These are phyloP conservation scores for Leccinellum albellum DNA, from an alignment of 768 basidiomycete species.

Conservation along the genomic window DNA sequence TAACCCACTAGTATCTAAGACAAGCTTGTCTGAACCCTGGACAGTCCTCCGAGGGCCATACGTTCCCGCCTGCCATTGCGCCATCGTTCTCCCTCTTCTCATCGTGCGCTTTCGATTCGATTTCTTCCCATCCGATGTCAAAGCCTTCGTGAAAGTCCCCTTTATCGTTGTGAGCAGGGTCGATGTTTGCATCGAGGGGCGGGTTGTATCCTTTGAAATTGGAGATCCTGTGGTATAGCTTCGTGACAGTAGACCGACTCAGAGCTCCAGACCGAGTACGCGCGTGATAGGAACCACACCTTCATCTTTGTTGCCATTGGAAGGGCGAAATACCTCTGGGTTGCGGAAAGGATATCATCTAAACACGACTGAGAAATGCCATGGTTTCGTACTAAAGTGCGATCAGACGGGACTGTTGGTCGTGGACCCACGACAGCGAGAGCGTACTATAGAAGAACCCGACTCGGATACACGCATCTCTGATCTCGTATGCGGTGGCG, in stretches of 20 bases:
- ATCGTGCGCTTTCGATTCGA: constrained; percentile 27
- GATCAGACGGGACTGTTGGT: not conserved
- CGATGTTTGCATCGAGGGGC: constrained; percentile 67
- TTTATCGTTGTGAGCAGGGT: constrained; percentile 56
- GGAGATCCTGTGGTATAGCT: constrained; percentile 67
- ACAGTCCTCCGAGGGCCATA: constrained; percentile 68
- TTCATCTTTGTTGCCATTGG: constrained; percentile 62
- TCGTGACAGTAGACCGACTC: not conserved
- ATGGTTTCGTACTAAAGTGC: constrained; percentile 68
- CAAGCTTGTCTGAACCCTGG: constrained; percentile 57
- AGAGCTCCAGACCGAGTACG: not conserved
- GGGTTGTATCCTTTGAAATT: constrained; percentile 80
- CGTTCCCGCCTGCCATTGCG: constrained; percentile 66
- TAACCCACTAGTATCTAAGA: constrained; percentile 63
- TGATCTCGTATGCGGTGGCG: constrained; percentile 53
- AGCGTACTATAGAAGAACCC: constrained; percentile 79
- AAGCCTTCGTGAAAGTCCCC: constrained; percentile 93
- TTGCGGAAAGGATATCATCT: constrained; percentile 39
- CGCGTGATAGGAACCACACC: constrained; percentile 34
- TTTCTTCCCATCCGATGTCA: constrained; percentile 72
- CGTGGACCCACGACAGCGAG: not conserved
- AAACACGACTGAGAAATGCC: constrained; percentile 57
- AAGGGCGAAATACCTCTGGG: constrained; percentile 66
- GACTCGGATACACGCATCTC: constrained; percentile 74
- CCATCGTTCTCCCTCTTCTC: constrained; percentile 40